Base-by-base conservation (phyloP, 371 early-diverging fungal species). In the Mucor piriformis region DNA sequence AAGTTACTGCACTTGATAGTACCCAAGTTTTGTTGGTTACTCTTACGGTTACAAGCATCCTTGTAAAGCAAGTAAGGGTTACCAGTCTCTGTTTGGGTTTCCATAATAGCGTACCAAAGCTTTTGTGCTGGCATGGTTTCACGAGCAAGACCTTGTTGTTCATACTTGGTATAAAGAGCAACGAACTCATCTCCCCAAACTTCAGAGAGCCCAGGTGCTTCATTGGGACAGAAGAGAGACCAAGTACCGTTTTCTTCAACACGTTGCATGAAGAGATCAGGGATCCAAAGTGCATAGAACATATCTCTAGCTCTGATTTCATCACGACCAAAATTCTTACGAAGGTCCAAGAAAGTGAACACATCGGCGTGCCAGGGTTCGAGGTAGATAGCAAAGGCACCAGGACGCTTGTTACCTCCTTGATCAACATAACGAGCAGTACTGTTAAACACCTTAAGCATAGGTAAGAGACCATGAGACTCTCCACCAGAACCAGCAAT, bases 351-450 rank as follows among this genome's bases (percentile, higher is more conserved):
- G 77, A 99, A 99, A 54, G 94, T 95, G 72, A 99, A 97, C 11
- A 99, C 87, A 73, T 99, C 99, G 3, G 93, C 86, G 70, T 99
- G 99, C 99, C 99, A 99, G 8, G 99, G 99, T 79, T 99, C 99
- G 46, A 99, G 82, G 76, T 96, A 99, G 64, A 99, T 91, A 52
- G 99, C 99, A 78, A 99, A 98, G 3, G 97, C 95, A n/a, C 99
- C 98, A 6, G 97, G 96, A 24, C 99, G 89, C 85, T 98, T 99
- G 80, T 97, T 97, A 40, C 99, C 99, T 47, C 99, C 99, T 77
- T 99, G 99, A 74, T 97, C 96, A 20, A 99, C 97, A 73, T 97
- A 99, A 50, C 97, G 91, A 8, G 97, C 96, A 1, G 99, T 99
- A 69, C 94, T 95, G 83, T 99, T 98, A 76, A 92, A 98, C 2